Evolutionary conservation across 2,329 filamentous ascomycete genomes (phyloP).

Genomic region (Paraphoma chrysanthemicola): DNA sequence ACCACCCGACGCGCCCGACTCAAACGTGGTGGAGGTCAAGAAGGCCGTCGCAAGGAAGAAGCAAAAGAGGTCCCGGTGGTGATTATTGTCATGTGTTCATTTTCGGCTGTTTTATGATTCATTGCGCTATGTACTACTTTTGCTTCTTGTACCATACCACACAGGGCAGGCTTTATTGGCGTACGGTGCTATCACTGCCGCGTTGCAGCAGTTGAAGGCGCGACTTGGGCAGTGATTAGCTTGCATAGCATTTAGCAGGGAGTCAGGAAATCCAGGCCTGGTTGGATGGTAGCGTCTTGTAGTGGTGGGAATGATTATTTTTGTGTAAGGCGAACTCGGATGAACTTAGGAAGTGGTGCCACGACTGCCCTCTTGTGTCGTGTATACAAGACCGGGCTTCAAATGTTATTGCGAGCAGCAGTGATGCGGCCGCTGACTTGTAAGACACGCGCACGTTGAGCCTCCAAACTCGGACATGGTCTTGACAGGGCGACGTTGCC

Average conservation of each 20-base stretch:
- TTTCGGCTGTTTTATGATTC: constrained; percentile 10
- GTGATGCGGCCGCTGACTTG: neutral
- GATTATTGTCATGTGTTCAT: constrained; percentile 19
- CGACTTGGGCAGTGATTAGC: constrained; percentile 6
- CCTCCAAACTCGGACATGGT: neutral
- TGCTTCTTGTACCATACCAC: constrained; percentile 27
- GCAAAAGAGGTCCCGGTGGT: constrained; percentile 37
- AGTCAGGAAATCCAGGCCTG: constrained; percentile 16
- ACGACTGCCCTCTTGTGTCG: neutral
- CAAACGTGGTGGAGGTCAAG: constrained; percentile 31
- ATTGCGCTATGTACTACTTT: constrained; percentile 22
- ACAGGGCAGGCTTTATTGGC: constrained; percentile 17
- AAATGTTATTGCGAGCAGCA: neutral
- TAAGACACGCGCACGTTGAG: constrained; percentile 9
- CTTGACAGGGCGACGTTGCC: constrained; percentile 12
- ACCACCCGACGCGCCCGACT: constrained; percentile 32
- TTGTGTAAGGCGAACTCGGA: neutral
- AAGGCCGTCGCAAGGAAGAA: constrained; percentile 38
- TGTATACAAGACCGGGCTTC: too few species aligned
- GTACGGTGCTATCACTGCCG: constrained; percentile 13
- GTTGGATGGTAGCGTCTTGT: constrained; percentile 4
- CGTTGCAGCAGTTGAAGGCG: neutral
- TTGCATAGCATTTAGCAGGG: constrained; percentile 27
- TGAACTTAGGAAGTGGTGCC: neutral
- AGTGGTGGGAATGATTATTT: constrained; percentile 10